A percentile compares a stretch with the other conserved stretches of the same genome.
These are phyloP conservation scores for Volvox africanus DNA, from an alignment of 139 green algal genomes.

Conservation along the genomic window DNA sequence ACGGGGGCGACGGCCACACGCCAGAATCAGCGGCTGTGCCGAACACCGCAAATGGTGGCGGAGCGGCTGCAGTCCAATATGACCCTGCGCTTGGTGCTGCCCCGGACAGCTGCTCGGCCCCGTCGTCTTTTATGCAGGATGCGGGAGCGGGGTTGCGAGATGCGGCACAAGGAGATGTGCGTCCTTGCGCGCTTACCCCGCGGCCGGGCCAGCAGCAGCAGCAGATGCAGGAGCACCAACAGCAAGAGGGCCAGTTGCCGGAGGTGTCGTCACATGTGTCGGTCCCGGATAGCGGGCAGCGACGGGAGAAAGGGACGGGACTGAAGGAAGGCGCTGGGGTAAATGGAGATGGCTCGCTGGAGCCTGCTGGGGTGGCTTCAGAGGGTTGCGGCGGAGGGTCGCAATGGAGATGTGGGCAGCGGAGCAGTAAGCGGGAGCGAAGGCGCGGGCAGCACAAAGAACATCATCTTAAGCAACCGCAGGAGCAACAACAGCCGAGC, in stretches of 20 bases:
- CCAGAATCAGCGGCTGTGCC: not conserved
- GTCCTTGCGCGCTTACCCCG: too few species aligned
- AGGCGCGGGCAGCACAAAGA: not conserved
- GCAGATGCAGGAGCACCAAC: not conserved
- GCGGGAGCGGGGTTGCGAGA: not conserved
- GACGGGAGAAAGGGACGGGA: too few species aligned
- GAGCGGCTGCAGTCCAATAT: not conserved
- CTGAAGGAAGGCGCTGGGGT: too few species aligned
- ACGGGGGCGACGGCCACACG: not conserved
- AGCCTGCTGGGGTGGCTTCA: too few species aligned
- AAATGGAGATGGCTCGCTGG: too few species aligned
- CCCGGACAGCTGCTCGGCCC: not conserved
- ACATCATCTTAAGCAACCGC: not conserved
- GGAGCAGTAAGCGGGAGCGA: not conserved
- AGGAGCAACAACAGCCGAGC: not conserved
- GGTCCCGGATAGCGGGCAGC: too few species aligned
- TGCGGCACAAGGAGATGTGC: too few species aligned
- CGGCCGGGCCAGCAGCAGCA: not conserved
- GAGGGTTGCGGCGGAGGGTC: too few species aligned
- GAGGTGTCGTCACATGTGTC: too few species aligned
- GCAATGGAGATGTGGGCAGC: not conserved
- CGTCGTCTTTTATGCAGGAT: not conserved
- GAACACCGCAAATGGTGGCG: not conserved
- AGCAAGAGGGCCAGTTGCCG: not conserved
- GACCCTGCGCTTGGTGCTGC: not conserved